A percentile compares a stretch with the other conserved stretches of the same genome.
Evolutionary conservation across 1,284 basidiomycete genomes (phyloP).

Genomic region (Stygiomarasmius scandens): DNA sequence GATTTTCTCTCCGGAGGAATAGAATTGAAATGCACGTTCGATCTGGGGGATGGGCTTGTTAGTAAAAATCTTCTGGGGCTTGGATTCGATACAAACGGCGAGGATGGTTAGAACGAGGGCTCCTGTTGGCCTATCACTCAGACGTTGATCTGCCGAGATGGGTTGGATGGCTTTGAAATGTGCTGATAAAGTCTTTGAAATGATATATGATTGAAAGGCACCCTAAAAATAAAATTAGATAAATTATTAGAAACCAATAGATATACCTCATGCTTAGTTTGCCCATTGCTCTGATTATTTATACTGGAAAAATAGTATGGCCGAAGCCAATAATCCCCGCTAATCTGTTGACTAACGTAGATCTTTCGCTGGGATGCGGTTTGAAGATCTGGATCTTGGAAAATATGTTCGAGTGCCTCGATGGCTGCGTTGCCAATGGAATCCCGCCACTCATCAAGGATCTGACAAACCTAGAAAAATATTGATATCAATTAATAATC

Average conservation of each 20-base stretch:
- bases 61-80: too few species aligned
- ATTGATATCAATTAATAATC: neutral
- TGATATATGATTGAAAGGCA: neutral
- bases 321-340: neutral
- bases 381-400: too few species aligned
- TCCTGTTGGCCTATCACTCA: neutral
- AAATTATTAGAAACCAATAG: too few species aligned
- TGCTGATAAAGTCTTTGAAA: neutral
- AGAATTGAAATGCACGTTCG: neutral
- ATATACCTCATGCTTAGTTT: too few species aligned
- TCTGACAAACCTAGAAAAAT: neutral
- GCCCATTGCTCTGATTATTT: too few species aligned
- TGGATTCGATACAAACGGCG: neutral
- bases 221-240: neutral
- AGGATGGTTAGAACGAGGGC: neutral
- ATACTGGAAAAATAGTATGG: neutral
- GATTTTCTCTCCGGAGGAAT: neutral
- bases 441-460: neutral
- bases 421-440: neutral
- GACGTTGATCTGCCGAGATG: neutral
- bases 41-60: neutral
- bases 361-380: too few species aligned
- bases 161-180: neutral
- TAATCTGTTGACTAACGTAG: too few species aligned
- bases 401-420: neutral